Evolutionary conservation across 306 rosid species (phyloP), one percentile per base, ranked within the genome.

Genomic region (Sindora glabra): DNA sequence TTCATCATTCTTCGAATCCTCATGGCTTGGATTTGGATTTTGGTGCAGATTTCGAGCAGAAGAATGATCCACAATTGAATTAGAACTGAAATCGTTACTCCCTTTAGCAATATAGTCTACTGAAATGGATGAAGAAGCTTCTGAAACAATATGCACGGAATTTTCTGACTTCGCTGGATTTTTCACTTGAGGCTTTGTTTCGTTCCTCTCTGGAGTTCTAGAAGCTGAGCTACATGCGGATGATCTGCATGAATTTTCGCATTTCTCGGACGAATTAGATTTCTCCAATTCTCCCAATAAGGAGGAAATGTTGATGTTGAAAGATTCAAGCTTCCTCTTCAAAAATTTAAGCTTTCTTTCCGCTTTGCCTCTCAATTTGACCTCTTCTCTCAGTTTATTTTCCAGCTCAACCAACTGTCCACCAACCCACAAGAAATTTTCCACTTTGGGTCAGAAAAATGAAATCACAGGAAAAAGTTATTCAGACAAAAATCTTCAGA

Each of bases 391-490:
- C 6, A 91, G 69, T 67, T 56, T 42, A 5, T 74, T 83, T 68
- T 83, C 90, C 49, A 91, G 59, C 52, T 85, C 95, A 58, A 48
- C 56, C 77, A 89, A 65, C 98, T 91, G 76, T 58, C 34, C 49
- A 29, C 32, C 39, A 5, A 22, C 50, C 37, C 55, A 37, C 2
- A 46, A 27, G 62, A 3, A 24, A 16, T 5, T 59, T 44, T 33
- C 48, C 49, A 29, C 52, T 70, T 30, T 59, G 32, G 12, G 7
- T 24, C 46, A 10, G 39, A 7, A 47, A 59, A 36, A 25, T 0
- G 6, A 33, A 67, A 42, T 46, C 62, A 63, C 10, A 56, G 44
- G 25, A 64, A 48, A 60, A 79, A 51, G 62, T 62, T 52, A 47
- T 60, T 37, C 75, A 32, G 64, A 37, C 0, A 64, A 68, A 57